Evolutionary conservation across 352 stramenopile species (phyloP), one percentile per base, ranked within the genome.

Genomic region (Globisporangium echinulatum): DNA sequence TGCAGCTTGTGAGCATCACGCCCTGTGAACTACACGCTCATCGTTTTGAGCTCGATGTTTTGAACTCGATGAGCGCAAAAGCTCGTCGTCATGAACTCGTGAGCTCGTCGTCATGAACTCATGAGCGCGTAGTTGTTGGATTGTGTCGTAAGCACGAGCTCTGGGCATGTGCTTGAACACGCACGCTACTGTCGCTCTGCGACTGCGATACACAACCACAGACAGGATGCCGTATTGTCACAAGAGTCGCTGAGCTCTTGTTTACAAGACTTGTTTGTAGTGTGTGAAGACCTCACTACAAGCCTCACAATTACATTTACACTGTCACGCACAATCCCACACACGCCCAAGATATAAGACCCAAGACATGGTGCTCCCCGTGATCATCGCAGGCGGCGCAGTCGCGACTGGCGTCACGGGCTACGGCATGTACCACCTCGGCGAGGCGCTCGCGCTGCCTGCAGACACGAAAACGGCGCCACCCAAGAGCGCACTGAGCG

Each of bases 351-450:
- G 10, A 37, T 47, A 46, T 17, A 48, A 14, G 10, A 55, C 9
- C 54, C 38, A 47, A 38, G 19, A 54, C 44, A 88, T 88, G 77
- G 76, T 91, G 51, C 74, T 91, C 7, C 82, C 82, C 25, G 66
- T 89, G 52, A 78, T 89, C 55, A 79, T 91, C 69, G 69, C 77
- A 14, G 75, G 77, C 37, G 82, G 71, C 7, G 48, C 76, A 4
- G 70, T 80, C 40, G 49, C 69, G 13, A 77, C 79, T 14, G 68
- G 67, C 38, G 65, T 72, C 11, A 85, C 75, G 14, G 76, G 64
- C 42, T 91, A 91, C 64, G 62, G 69, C 48, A 89, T 88, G 79
- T 91, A 87, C 67, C 77, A 87, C 52, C 44, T 63, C 19, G 82
- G 82, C n/a, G 74, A 73, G 48, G 47, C 57, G 37, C 54, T 88